A percentile compares a stretch with the other conserved stretches of the same genome.
Conservation (phyloP, 2,329 filamentous ascomycete species). For the Colletotrichum plurivorum region DNA sequence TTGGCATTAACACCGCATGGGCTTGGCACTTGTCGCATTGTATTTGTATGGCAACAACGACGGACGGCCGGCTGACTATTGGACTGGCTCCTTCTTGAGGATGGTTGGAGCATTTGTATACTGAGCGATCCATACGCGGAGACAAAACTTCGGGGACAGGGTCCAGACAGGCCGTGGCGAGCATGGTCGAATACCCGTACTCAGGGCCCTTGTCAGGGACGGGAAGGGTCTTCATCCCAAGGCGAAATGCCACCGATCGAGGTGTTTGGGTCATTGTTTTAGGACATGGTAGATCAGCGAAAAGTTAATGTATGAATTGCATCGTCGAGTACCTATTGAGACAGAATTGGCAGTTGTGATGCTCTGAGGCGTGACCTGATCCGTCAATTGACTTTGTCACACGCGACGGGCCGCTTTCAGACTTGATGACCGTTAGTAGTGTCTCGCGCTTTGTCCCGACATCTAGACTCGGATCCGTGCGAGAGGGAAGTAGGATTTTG, state of each 20-base stretch:
- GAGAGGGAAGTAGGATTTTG: neutral
- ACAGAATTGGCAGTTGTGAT: neutral
- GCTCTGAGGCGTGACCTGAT: neutral
- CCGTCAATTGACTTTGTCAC: slow-evolving; percentile 5
- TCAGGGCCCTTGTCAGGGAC: neutral
- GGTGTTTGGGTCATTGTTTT: slow-evolving; percentile 5
- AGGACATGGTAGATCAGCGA: slow-evolving; percentile 7
- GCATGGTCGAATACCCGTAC: neutral
- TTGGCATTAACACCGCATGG: slow-evolving; percentile 39
- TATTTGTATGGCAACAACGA: slow-evolving; percentile 41
- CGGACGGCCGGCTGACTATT: slow-evolving; percentile 35
- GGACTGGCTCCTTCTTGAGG: slow-evolving; percentile 21
- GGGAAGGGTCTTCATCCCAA: neutral
- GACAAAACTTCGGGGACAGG: slow-evolving; percentile 26
- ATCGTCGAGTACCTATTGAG: neutral
- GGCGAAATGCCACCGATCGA: slow-evolving; percentile 4
- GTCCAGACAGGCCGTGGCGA: slow-evolving; percentile 4
- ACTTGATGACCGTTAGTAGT: too few species aligned
- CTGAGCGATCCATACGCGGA: slow-evolving; percentile 27
- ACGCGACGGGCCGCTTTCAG: slow-evolving; percentile 1
- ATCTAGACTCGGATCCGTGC: slow-evolving; percentile 11
- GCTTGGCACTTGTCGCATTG: slow-evolving; percentile 29
- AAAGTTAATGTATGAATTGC: slow-evolving; percentile 22
- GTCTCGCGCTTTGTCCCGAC: neutral
- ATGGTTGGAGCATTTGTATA: slow-evolving; percentile 38